phyloP scores from a whole-genome alignment of 108 stramenopile genomes.

The Cyclotella sp. region DNA sequence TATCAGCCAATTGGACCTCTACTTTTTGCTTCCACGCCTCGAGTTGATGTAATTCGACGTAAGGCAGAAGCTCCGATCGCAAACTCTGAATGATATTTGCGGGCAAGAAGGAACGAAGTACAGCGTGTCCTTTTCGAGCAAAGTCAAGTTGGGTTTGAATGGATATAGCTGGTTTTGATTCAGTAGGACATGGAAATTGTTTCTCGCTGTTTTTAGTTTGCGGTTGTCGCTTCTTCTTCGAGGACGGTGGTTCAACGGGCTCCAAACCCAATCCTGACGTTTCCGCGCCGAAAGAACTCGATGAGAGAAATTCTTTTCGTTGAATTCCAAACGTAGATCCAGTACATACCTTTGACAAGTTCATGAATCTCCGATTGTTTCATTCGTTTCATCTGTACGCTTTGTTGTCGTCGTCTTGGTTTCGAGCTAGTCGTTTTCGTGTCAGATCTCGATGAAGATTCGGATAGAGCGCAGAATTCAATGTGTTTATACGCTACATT shows the following conservation, averaged over 20 bases:
- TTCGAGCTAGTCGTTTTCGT: background rate
- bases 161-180: conserved; percentile 33
- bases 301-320: too few relatives aligned
- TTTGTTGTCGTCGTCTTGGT: background rate
- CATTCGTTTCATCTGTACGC: conserved; percentile 15
- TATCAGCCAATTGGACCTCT: conserved; percentile 65
- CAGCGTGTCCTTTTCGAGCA: conserved; percentile 81
- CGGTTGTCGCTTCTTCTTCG: conserved; percentile 9
- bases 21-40: conserved; percentile 86
- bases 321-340: too few relatives aligned
- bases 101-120: conserved; percentile 69
- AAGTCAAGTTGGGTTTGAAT: conserved; percentile 69
- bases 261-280: conserved; percentile 27
- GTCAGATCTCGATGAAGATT: background rate
- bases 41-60: conserved; percentile 53
- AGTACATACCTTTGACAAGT: conserved; percentile 34
- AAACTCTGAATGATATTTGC: conserved; percentile 32
- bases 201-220: conserved; percentile 5
- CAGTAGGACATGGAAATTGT: background rate
- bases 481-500: too few relatives aligned
- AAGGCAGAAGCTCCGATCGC: conserved; percentile 50
- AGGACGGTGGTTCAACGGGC: conserved; percentile 6
- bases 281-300: too few relatives aligned
- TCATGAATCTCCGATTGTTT: conserved; percentile 41
- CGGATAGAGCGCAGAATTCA: too few relatives aligned